Conservation (phyloP, 495 filamentous ascomycete genomes). For the Glutinoglossum americanum region DNA sequence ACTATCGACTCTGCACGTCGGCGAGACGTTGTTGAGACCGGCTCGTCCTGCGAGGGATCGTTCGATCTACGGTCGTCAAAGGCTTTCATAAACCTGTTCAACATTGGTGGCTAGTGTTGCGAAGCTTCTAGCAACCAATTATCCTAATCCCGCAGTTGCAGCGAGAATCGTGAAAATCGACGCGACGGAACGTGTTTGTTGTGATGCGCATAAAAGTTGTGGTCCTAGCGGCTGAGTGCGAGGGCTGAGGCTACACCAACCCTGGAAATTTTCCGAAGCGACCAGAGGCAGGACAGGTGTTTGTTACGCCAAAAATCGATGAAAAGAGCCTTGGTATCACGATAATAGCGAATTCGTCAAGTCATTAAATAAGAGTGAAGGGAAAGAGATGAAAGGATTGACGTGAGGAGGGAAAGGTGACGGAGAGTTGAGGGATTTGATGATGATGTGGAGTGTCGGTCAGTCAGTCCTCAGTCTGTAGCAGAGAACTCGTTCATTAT, state of each 20-base stretch:
- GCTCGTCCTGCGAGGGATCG: neutral
- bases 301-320: neutral
- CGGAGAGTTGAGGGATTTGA: too few species aligned
- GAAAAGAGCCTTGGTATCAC: neutral
- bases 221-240: neutral
- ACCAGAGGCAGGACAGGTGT: neutral
- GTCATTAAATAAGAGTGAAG: slow-evolving; percentile 7
- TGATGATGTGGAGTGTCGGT: neutral
- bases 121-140: neutral
- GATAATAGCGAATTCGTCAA: neutral
- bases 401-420: neutral
- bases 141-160: neutral
- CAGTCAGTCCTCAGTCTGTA: neutral
- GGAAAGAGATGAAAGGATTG: neutral
- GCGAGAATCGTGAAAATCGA: neutral
- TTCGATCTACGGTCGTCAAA: neutral
- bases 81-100: neutral
- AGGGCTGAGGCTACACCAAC: neutral
- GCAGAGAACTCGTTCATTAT: neutral
- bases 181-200: neutral
- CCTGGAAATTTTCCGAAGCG: neutral
- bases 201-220: neutral
- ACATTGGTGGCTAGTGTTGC: neutral
- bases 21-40: neutral
- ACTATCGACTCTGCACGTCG: slow-evolving; percentile 16